phyloP scores from a whole-genome alignment of 2,329 filamentous ascomycete genomes.

The Nothopassalora personata region DNA sequence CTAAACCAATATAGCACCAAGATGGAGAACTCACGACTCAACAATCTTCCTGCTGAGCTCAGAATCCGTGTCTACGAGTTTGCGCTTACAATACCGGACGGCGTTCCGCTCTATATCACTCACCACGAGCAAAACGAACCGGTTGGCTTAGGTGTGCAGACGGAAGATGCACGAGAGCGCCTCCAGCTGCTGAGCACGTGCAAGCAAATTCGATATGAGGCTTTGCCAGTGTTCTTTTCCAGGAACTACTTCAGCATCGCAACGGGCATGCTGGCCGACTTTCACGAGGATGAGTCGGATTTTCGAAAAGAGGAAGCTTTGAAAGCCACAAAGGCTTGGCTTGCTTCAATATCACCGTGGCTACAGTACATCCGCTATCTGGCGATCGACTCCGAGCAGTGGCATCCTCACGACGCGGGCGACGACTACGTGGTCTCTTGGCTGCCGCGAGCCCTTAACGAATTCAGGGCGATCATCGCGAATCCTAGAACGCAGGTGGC shows the following conservation, averaged over 20 bases:
- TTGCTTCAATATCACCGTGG: too few species aligned
- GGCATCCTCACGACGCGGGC: too few species aligned
- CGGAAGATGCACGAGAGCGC: background rate
- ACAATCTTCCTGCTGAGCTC: background rate
- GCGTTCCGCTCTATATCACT: background rate
- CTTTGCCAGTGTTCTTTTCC: background rate
- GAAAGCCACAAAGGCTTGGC: too few species aligned
- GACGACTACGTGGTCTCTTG: too few species aligned
- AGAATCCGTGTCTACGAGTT: background rate
- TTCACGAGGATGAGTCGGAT: too few species aligned
- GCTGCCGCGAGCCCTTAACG: too few species aligned
- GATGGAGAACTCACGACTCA: background rate
- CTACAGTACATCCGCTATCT: too few species aligned
- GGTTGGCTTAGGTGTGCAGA: background rate
- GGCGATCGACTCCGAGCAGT: too few species aligned
- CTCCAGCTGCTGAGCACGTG: background rate
- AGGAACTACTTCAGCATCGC: background rate
- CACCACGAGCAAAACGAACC: background rate
- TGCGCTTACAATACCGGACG: background rate
- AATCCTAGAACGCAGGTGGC: too few species aligned
- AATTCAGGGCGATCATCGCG: too few species aligned
- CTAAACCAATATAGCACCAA: background rate
- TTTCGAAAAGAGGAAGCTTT: too few species aligned
- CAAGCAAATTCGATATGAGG: background rate
- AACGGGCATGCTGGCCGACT: background rate